Evolutionary conservation across 2,329 filamentous ascomycete species (phyloP), one percentile per base, ranked within the genome.

Genomic region (Dactylonectria macrodidyma): DNA sequence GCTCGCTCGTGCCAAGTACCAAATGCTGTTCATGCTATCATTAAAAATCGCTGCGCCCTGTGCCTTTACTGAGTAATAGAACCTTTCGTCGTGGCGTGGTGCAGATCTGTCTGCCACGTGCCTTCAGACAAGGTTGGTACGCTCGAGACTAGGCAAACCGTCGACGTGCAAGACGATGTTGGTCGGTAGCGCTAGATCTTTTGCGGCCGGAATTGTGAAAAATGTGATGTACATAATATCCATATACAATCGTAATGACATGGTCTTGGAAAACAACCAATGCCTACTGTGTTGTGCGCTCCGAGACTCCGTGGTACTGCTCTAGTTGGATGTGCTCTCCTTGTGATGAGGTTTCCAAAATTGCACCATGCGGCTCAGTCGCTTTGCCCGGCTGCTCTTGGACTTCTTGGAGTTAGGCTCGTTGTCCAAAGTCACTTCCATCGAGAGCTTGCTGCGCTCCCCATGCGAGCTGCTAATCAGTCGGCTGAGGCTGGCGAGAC

Each of bases 391-490:
- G 84, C 91, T 93, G 26, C 74, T 76, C 78, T 89, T 90, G 8
- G 78, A 73, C 83, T 86, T 88, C 75, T 88, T 89, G 38, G 66
- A 70, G 36, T 89, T 88, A 0, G 82, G 76, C n/a, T 90, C 86
- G 47, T 81, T 84, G 51, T 90, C 88, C 68, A 84, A 76, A 6
- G 86, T 84, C 52, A 92, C 88, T 76, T 93, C 92, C 75, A 91
- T 90, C 0, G 90, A 92, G 24, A 94, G 83, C 78, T 94, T 94
- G 84, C 91, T 93, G 71, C 89, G 88, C 79, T 94, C 92, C 9
- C 91, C 91, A 73, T 94, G 92, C 3, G 91, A 91, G 71, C 90
- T 91, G 78, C 90, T 93, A 75, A 95, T 92, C 46, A 95, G 84
- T 56, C 93, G 89, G 71, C 92, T 94, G 34, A 95, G 84, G 75